phyloP scores from a whole-genome alignment of 139 green algal species.

The Picochlorum sp. region DNA sequence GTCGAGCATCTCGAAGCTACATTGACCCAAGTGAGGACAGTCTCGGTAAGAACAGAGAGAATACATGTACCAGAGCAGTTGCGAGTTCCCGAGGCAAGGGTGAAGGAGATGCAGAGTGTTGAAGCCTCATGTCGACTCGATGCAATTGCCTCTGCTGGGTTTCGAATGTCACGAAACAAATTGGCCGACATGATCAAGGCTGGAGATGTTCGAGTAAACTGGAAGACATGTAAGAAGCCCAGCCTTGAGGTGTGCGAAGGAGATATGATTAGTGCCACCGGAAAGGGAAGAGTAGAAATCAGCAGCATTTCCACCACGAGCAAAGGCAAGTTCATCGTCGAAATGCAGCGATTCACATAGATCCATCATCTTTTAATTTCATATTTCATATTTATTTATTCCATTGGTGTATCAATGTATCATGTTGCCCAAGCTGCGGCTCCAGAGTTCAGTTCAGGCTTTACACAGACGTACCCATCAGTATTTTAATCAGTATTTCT shows the following conservation, averaged over 20 bases:
- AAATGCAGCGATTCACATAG: constrained; percentile 53
- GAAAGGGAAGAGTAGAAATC: constrained; percentile 72
- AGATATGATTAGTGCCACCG: constrained; percentile 58
- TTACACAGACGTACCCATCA: no score
- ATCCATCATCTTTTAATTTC: neutral
- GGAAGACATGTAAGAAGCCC: constrained; percentile 48
- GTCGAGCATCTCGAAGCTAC: constrained; percentile 53
- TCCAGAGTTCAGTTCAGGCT: no score
- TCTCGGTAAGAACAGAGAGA: constrained; percentile 37
- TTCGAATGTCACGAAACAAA: constrained; percentile 62
- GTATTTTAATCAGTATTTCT: no score
- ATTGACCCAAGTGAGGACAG: constrained; percentile 56
- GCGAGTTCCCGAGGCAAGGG: constrained; percentile 30
- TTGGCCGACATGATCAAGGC: constrained; percentile 66
- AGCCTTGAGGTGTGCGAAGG: constrained; percentile 44
- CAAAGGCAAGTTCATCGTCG: constrained; percentile 55
- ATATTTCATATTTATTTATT: no score
- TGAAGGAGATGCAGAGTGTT: constrained; percentile 44
- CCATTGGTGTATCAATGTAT: no score
- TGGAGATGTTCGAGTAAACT: constrained; percentile 64
- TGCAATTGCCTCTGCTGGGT: constrained; percentile 62
- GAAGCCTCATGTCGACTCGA: constrained; percentile 73
- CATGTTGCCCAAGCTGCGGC: no score
- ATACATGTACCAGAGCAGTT: constrained; percentile 30
- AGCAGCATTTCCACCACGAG: constrained; percentile 38